Evolutionary conservation across 805 yeast genomes (phyloP), one percentile per base, ranked within the genome.

Genomic region (Kodamaea jinghongensis): DNA sequence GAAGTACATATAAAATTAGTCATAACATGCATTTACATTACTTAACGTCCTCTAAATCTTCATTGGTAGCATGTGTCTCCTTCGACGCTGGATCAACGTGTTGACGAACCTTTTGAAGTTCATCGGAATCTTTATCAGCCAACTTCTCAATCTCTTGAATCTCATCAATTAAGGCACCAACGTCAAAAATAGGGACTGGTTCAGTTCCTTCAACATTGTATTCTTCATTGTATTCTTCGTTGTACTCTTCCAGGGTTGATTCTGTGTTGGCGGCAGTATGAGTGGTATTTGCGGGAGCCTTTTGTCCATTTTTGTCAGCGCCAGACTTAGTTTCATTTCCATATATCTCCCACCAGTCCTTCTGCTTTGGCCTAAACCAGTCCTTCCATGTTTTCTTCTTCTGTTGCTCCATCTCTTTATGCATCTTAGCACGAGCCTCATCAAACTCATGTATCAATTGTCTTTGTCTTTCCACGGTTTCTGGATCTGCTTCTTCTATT

Each of bases 401-500:
- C 16, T 42, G 33, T n/a, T 49, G 43, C 10, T 62, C 62, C 38
- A 65, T 57, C 28, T 73, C 79, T 39, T 60, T 49, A 37, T 72
- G 73, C 71, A 80, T 68, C 47, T 76, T 76, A 39, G 78, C 79
- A 40, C 86, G 75, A 1, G 95, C 95, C 47, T 84, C 87, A 49
- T 88, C 96, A 51, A 91, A 39, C 57, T 93, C 99, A 42, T 72
- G 70, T 9, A 93, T 74, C 52, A 93, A 69, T 54, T 86, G 80
- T 44, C 96, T 71, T 54, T 89, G 95, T 48, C 91, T 78, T 48
- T 89, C 89, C 16, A 79, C 75, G 52, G 83, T 80, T 49, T 87
- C 96, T 2, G 95, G 87, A 60, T 91, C 96, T 0, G 96, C 95
- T 55, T 91, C 97, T 58, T 90, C 97, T 49, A 93, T 90, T 61